These are phyloP conservation scores for Rhynchosporium secalis DNA, from an alignment of 2,329 filamentous ascomycete species.

Conservation along the genomic window DNA sequence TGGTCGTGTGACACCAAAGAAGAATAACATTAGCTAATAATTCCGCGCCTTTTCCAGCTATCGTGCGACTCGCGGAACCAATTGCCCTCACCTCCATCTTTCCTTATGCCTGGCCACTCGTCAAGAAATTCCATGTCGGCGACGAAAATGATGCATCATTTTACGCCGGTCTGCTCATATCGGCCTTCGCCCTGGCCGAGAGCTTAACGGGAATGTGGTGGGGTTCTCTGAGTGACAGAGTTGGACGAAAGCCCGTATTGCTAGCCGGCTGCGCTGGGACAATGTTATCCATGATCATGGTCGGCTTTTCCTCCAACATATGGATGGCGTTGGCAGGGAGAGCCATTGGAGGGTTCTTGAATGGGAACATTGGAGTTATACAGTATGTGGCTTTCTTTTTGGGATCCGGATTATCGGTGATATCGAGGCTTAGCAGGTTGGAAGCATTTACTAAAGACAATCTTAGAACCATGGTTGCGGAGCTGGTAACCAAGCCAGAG, in stretches of 20 bases:
- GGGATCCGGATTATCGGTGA: too few relatives aligned
- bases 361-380: slow-evolving; percentile 89
- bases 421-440: too few relatives aligned
- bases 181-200: slow-evolving; percentile 81
- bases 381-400: slow-evolving; percentile 24
- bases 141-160: slow-evolving; percentile 75
- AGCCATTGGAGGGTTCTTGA: slow-evolving; percentile 76
- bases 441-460: too few relatives aligned
- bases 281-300: slow-evolving; percentile 77
- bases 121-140: slow-evolving; percentile 73
- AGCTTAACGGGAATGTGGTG: slow-evolving; percentile 84
- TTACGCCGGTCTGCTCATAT: slow-evolving; percentile 86
- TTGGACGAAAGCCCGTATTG: slow-evolving; percentile 83
- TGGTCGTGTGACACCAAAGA: not conserved
- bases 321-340: slow-evolving; percentile 79
- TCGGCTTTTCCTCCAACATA: slow-evolving; percentile 80
- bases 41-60: slow-evolving; percentile 46
- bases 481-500: slow-evolving; percentile 78
- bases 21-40: slow-evolving; percentile 3
- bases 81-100: slow-evolving; percentile 93
- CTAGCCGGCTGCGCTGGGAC: slow-evolving; percentile 80
- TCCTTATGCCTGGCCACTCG: slow-evolving; percentile 84
- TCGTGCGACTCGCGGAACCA: slow-evolving; percentile 89
- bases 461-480: slow-evolving; percentile 75
- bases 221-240: slow-evolving; percentile 78